Percentiles rank a stretch among this genome's conserved stretches.
These are phyloP conservation scores for Panaeolus papilionaceus DNA, from an alignment of 768 basidiomycete genomes.

Conservation along the genomic window DNA sequence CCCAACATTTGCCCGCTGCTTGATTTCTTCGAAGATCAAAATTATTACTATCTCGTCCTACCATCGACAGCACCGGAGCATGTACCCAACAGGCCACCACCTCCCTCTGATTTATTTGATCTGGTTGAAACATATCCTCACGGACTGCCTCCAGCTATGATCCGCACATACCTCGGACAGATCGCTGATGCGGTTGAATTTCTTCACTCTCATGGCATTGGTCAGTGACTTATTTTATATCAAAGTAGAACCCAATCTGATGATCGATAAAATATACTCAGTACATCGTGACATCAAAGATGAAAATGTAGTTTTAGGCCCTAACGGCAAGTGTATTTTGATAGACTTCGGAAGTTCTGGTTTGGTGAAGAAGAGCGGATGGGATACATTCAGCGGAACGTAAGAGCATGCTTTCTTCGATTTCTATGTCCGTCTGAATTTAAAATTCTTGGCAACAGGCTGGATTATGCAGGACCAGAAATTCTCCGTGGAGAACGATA, in stretches of 20 bases:
- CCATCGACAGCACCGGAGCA: slow-evolving; percentile 75
- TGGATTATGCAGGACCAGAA: slow-evolving; percentile 97
- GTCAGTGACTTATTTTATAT: slow-evolving; percentile 48
- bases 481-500: slow-evolving; percentile 95
- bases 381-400: slow-evolving; percentile 95
- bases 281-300: slow-evolving; percentile 99
- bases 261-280: slow-evolving; percentile 34
- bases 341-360: slow-evolving; percentile 98
- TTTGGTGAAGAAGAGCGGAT: slow-evolving; percentile 80
- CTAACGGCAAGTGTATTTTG: slow-evolving; percentile 82
- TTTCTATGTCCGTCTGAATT: slow-evolving; percentile 18
- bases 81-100: slow-evolving; percentile 54
- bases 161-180: slow-evolving; percentile 90
- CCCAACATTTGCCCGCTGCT: slow-evolving; percentile 94
- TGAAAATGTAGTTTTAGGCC: slow-evolving; percentile 90
- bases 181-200: slow-evolving; percentile 91
- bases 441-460: slow-evolving; percentile 43
- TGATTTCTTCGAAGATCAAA: slow-evolving; percentile 96
- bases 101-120: slow-evolving; percentile 91
- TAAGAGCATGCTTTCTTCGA: slow-evolving; percentile 47
- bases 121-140: slow-evolving; percentile 89
- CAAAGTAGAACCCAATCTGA: slow-evolving; percentile 17
- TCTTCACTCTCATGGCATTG: slow-evolving; percentile 90
- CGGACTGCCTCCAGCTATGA: slow-evolving; percentile 76
- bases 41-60: slow-evolving; percentile 95